Base-by-base conservation (phyloP, 2,329 filamentous ascomycete species). In the Aspergillus flavus region DNA sequence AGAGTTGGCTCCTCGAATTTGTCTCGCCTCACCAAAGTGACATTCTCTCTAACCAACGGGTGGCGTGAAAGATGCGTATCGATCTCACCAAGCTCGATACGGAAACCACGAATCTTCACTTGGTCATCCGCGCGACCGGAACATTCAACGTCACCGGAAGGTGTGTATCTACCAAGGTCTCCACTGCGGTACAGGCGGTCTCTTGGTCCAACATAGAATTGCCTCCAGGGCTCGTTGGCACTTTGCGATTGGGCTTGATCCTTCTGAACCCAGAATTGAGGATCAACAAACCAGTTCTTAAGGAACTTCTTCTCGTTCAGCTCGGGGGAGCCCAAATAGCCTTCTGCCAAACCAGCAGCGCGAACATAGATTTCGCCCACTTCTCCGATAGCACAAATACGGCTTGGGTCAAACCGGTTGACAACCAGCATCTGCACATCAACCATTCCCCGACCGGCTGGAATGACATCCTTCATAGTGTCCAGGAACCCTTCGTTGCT, bases 71-170 rank as follows among this genome's bases (percentile, higher is more conserved):
- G 81, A 75, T 96, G 90, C 48, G 85, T 91, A 77, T 98, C 94
- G 69, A 98, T 97, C 69, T 98, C 95, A 66, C 90, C 91, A 53
- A 98, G 88, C 80, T 99, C 95, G 69, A 99, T 96, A 65, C 94
- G 86, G 84, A 97, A 98, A 1, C 94, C 94, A 64, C 95, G 90
- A 68, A 98, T 94, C 83, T 98, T 99, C 81, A 97, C 92, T 75
- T 98, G 94, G 69, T 90, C 86, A 73, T 98, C 94, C 28, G 88
- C 89, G 63, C 95, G 86, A 26, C 94, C 94, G 11, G 91, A 89
- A 73, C 89, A 91, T 72, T 91, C 90, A 12, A 93, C 90, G 67
- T 90, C 89, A 41, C 91, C 92, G 52, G 87, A 84, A 2, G 85
- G 82, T 58, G 87, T 86, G 73, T 91, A 94, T 62, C 88, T 83